phyloP scores from a whole-genome alignment of 805 yeast genomes.

The Wickerhamomyces chambardii region DNA sequence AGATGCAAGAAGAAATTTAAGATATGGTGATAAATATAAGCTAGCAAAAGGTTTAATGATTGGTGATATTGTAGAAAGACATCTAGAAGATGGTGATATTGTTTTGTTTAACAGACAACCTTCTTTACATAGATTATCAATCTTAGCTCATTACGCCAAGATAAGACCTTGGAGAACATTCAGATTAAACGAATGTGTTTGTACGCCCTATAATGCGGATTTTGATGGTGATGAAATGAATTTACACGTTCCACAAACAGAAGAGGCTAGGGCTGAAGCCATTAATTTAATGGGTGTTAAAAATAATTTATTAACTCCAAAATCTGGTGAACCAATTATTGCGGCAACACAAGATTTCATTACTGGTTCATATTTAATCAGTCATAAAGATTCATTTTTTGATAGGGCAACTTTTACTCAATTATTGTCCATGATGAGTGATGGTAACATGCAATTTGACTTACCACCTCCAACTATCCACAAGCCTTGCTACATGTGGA shows the following conservation, averaged over 20 bases:
- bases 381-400: constrained; percentile 89
- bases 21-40: constrained; percentile 78
- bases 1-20: constrained; percentile 74
- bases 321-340: constrained; percentile 97
- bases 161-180: constrained; percentile 98
- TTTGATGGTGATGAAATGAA: constrained; percentile 99
- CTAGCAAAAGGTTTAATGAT: constrained; percentile 68
- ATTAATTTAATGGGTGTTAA: constrained; percentile 97
- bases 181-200: constrained; percentile 95
- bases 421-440: constrained; percentile 91
- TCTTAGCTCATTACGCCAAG: constrained; percentile 91
- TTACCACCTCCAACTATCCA: constrained; percentile 91
- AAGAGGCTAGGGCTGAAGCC: constrained; percentile 99
- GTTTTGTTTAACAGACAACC: constrained; percentile 98
- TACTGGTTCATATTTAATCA: constrained; percentile 88
- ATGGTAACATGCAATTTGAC: constrained; percentile 81
- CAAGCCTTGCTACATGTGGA: constrained; percentile 90
- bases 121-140: constrained; percentile 88
- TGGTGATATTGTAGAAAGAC: constrained; percentile 96
- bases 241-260: constrained; percentile 97
- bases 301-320: constrained; percentile 88
- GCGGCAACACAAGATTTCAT: constrained; percentile 99
- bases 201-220: constrained; percentile 99
- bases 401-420: constrained; percentile 82
- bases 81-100: constrained; percentile 93